phyloP scores from a whole-genome alignment of 345 rosid species.

The Pistacia integerrima region DNA sequence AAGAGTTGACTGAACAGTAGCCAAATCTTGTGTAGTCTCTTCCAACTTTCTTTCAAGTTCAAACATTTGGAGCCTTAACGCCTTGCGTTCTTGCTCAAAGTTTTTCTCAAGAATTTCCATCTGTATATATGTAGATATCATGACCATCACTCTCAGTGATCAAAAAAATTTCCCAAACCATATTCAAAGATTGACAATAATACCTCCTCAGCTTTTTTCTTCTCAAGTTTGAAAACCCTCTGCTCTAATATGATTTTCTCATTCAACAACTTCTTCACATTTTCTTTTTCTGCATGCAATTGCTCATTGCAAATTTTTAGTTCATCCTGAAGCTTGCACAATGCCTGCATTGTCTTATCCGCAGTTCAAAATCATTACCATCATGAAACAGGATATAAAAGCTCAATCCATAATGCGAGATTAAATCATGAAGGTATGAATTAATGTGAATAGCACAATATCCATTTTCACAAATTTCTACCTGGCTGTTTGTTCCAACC shows the following conservation, averaged over 20 bases:
- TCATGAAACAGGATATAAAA: background rate
- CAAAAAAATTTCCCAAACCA: background rate
- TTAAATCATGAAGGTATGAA: background rate
- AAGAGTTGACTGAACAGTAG: slow-evolving; percentile 53
- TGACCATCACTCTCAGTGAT: background rate
- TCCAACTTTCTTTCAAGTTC: slow-evolving; percentile 77
- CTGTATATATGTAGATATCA: slow-evolving; percentile 33
- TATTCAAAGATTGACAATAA: slow-evolving; percentile 1
- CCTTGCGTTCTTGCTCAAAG: slow-evolving; percentile 66
- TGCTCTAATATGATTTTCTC: slow-evolving; percentile 67
- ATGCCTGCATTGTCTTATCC: slow-evolving; percentile 37
- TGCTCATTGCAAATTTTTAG: slow-evolving; percentile 60
- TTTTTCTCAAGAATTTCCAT: slow-evolving; percentile 51
- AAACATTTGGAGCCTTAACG: slow-evolving; percentile 54
- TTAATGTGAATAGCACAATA: background rate
- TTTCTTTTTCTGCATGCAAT: slow-evolving; percentile 56
- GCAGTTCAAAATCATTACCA: slow-evolving; percentile 24
- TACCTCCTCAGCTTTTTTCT: slow-evolving; percentile 78
- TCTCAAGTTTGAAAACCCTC: slow-evolving; percentile 59
- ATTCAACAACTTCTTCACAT: slow-evolving; percentile 44
- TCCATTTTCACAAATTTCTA: slow-evolving; percentile 22
- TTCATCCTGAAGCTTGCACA: slow-evolving; percentile 66
- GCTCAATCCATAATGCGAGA: background rate
- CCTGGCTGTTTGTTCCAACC: slow-evolving; percentile 57
- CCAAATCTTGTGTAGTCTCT: slow-evolving; percentile 51